A percentile compares a stretch with the other conserved stretches of the same genome.
These are phyloP conservation scores for Rosa persica DNA, from an alignment of 306 rosid species.

Conservation along the genomic window DNA sequence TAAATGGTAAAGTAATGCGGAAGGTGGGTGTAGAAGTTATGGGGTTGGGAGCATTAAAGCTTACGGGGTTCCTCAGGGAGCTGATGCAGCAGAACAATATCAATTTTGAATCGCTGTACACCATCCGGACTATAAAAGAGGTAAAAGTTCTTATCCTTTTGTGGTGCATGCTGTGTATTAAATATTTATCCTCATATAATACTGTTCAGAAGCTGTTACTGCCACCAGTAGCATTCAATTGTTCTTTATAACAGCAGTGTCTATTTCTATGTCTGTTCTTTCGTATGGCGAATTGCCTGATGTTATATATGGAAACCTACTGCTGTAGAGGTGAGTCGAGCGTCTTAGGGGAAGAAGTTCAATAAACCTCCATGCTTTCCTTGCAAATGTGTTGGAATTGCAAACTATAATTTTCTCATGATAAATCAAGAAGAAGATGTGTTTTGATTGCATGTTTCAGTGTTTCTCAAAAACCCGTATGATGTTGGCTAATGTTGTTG, in stretches of 20 bases:
- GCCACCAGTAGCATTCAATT: not conserved
- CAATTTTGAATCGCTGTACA: constrained; percentile 66
- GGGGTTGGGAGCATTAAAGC: constrained; percentile 89
- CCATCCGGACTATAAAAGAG: constrained; percentile 85
- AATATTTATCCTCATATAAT: not conserved
- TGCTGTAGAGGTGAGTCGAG: not conserved
- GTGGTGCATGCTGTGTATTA: not conserved
- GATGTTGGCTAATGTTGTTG: constrained; percentile 26
- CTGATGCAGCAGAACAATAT: constrained; percentile 71
- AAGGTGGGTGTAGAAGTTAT: constrained; percentile 86
- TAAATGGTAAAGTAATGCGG: constrained; percentile 84
- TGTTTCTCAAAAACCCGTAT: not conserved
- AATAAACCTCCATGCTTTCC: constrained; percentile 2
- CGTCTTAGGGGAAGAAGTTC: not conserved
- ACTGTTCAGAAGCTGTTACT: not conserved
- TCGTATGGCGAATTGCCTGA: not conserved
- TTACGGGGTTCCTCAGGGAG: constrained; percentile 81
- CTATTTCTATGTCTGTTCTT: not conserved
- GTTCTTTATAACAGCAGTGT: not conserved
- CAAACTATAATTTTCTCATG: not conserved
- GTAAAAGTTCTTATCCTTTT: constrained; percentile 36
- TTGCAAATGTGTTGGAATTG: not conserved
- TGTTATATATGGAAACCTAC: not conserved
- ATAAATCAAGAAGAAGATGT: not conserved
- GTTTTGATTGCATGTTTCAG: not conserved